Conservation (phyloP, 2,329 filamentous ascomycete genomes). For the Diaporthe nobilis region DNA sequence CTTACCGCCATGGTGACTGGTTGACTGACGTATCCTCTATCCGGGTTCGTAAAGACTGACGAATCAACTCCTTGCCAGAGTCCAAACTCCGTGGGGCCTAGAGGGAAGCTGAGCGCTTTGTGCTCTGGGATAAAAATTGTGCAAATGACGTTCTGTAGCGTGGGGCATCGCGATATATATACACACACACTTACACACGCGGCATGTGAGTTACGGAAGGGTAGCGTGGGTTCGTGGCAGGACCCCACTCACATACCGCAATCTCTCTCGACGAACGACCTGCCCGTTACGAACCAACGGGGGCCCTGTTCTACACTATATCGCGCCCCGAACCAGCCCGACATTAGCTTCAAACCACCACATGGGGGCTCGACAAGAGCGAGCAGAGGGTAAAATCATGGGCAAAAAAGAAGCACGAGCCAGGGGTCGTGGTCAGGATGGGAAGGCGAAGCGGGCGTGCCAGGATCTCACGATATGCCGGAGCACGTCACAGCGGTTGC, state of each 20-base stretch:
- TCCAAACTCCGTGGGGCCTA: background rate
- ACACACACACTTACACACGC: background rate
- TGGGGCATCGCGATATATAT: conserved; percentile 23
- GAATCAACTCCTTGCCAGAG: background rate
- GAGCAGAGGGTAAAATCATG: background rate
- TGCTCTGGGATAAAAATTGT: background rate
- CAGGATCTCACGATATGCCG: conserved; percentile 32
- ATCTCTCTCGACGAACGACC: conserved; percentile 18
- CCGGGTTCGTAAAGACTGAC: background rate
- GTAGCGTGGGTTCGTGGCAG: conserved; percentile 23
- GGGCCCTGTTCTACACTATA: background rate
- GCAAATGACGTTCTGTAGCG: conserved; percentile 15
- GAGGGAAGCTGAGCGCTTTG: background rate
- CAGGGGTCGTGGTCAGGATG: background rate
- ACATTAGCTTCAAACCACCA: conserved; percentile 20
- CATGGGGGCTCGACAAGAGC: background rate
- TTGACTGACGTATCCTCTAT: conserved; percentile 1
- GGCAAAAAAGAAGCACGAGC: background rate
- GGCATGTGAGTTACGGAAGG: background rate
- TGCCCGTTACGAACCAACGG: conserved; percentile 10
- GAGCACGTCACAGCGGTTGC: conserved; percentile 31
- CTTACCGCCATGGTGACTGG: conserved; percentile 39
- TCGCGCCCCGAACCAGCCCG: conserved; percentile 1
- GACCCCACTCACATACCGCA: conserved; percentile 24
- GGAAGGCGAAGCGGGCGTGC: background rate